Evolutionary conservation across 106 monocot genomes (phyloP).

Genomic region (Platanthera zijinensis): DNA sequence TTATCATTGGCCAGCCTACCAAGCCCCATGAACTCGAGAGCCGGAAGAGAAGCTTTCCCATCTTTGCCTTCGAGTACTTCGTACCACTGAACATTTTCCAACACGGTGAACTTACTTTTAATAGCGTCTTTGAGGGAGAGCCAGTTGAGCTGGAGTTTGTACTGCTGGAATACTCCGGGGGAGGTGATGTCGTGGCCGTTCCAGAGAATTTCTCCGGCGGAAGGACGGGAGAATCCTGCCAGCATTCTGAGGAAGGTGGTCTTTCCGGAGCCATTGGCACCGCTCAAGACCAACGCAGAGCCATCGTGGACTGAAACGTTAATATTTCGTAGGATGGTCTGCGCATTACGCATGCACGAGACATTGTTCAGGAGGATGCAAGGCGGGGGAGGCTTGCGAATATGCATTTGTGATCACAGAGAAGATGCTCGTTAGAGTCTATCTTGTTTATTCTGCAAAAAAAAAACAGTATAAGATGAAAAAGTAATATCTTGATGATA

Average conservation of each 20-base stretch:
- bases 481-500: neutral
- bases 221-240: constrained; percentile 88
- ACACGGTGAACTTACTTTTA: constrained; percentile 68
- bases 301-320: constrained; percentile 83
- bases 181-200: constrained; percentile 87
- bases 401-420: neutral
- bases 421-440: neutral
- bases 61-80: constrained; percentile 88
- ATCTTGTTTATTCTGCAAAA: neutral
- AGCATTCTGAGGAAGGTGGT: constrained; percentile 95
- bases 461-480: neutral
- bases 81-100: constrained; percentile 92
- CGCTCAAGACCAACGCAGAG: constrained; percentile 72
- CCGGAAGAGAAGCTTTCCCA: constrained; percentile 34
- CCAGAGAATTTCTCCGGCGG: constrained; percentile 92
- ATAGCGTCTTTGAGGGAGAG: constrained; percentile 81
- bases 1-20: constrained; percentile 81
- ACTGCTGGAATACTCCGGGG: constrained; percentile 83
- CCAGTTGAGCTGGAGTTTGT: constrained; percentile 96
- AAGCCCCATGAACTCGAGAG: constrained; percentile 91
- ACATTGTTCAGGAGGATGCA: constrained; percentile 79
- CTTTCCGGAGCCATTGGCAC: constrained; percentile 94
- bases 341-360: constrained; percentile 94
- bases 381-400: constrained; percentile 37
- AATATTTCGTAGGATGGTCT: constrained; percentile 73